Base-by-base conservation (phyloP, 2,329 filamentous ascomycete species). In the Trichophyton benhamiae region DNA sequence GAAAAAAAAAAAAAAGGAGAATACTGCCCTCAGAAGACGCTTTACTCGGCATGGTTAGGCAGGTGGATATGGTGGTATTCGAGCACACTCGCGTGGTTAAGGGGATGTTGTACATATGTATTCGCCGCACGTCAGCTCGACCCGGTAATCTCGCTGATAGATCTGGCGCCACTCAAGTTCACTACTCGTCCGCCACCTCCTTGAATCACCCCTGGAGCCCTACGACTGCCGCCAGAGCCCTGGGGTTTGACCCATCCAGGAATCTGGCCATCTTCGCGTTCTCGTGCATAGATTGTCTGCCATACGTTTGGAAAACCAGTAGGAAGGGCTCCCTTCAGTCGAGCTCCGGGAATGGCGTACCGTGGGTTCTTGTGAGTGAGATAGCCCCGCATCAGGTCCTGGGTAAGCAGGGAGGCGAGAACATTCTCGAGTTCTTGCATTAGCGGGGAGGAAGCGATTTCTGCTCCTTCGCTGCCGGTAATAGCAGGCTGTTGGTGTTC, bases 351-450 rank as follows among this genome's bases (percentile, higher is more conserved):
- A 49, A 96, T 88, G 11, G 90, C 91, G 69, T 96, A 91, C 57
- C 88, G 85, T 49, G 82, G 82, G 69, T 86, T 84, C 27, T 82
- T 82, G 68, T 95, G 89, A 15, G 88, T 88, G 30, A 96, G 82
- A 69, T 91, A 96, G 1, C 91, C 92, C 66, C 87, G 85, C 70
- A 96, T 79, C 25, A 96, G 77, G 0, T 88, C 89, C 72, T 95
- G 89, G 58, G 87, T 84, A 20, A 95, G 82, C 11, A 96, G 80
- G 9, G 86, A 86, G 0, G 88, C 83, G 11, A 95, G 80, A 57
- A 89, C 84, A 52, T 84, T 84, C 74, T 96, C 90, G n/a, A 95
- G 79, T 66, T 89, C 86, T 13, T 66, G 68, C 68, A 76, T 71
- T 58, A 76, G 83, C 79, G 38, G 85, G 77, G 64, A 44, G 3